Evolutionary conservation across 2,329 filamentous ascomycete genomes (phyloP).

Genomic region (Colletotrichum sp.): DNA sequence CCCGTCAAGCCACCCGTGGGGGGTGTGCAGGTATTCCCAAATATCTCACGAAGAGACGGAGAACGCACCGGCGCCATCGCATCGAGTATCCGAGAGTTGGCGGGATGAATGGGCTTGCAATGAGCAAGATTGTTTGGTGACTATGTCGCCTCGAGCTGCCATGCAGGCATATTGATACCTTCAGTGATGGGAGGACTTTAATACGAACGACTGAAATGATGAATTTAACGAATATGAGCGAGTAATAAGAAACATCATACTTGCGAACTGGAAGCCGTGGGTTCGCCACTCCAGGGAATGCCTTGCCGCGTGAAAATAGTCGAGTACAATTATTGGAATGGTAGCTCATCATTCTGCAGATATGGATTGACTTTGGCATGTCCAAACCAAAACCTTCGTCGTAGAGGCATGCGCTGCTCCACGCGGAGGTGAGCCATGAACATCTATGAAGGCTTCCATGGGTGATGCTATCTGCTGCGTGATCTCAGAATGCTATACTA

Average conservation of each 20-base stretch:
- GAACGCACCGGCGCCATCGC: background rate
- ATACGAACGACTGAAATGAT: background rate
- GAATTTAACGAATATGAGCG: background rate
- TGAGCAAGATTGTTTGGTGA: background rate
- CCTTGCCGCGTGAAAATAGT: background rate
- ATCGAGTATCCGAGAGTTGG: background rate
- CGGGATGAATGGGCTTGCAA: background rate
- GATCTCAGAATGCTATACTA: background rate
- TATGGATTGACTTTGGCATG: background rate
- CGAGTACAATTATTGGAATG: background rate
- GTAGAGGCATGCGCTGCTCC: background rate
- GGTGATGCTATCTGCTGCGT: background rate
- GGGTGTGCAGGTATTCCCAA: background rate
- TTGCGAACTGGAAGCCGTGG: background rate
- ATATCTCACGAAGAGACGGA: background rate
- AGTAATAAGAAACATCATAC: background rate
- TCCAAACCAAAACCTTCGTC: background rate
- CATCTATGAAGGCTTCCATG: background rate
- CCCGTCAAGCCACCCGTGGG: background rate
- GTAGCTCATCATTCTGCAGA: background rate
- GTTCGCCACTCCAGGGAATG: background rate
- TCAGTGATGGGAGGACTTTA: background rate
- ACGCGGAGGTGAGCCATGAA: background rate
- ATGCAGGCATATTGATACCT: background rate
- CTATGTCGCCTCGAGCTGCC: background rate